These are phyloP conservation scores for Eimeria mitis DNA, from an alignment of 169 alveolate genomes.

Conservation along the genomic window DNA sequence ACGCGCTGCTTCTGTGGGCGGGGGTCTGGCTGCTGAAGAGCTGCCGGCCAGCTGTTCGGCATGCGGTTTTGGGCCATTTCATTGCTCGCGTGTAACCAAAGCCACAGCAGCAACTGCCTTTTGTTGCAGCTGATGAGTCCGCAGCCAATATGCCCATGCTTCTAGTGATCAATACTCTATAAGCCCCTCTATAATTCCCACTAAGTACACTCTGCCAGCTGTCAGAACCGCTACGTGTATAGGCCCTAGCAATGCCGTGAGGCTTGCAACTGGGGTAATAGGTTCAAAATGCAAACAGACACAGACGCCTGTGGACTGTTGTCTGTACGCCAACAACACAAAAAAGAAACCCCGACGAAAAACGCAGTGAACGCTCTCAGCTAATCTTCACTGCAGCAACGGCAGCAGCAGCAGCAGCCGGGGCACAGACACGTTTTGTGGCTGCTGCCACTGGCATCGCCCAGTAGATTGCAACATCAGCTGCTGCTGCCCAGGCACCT, in stretches of 20 bases:
- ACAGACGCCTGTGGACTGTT: neutral
- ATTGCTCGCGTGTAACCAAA: constrained; percentile 6
- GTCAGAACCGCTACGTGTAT: neutral
- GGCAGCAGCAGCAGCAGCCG: neutral
- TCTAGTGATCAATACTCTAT: neutral
- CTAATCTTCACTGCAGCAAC: neutral
- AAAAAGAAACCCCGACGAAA: neutral
- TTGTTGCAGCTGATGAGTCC: neutral
- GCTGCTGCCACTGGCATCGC: neutral
- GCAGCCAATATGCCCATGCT: neutral
- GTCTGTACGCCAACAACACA: neutral
- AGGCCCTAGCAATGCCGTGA: neutral
- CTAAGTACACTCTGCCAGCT: neutral
- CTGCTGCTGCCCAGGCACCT: neutral
- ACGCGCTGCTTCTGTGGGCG: constrained; percentile 50
- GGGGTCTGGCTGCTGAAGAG: constrained; percentile 55
- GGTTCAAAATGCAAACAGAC: neutral
- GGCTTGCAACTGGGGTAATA: neutral
- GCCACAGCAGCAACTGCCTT: neutral
- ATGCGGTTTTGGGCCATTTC: constrained; percentile 49
- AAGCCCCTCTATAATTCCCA: neutral
- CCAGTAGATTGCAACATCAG: neutral
- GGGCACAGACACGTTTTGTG: neutral
- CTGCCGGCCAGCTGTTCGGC: constrained; percentile 44
- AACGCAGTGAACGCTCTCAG: neutral